Conservation (phyloP, 345 rosid genomes). For the Pugionium dolabratum region DNA sequence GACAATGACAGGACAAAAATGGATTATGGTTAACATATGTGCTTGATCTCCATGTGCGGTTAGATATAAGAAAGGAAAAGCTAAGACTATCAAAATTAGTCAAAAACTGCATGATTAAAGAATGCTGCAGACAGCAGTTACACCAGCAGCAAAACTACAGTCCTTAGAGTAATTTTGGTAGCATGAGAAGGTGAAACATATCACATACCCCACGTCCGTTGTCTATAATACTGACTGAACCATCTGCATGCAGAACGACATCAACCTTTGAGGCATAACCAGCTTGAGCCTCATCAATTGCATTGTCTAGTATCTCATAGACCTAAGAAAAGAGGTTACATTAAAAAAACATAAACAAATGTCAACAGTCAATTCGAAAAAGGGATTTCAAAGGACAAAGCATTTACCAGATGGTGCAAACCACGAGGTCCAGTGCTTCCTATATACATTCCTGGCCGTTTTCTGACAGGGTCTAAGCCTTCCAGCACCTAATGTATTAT, state of each 20-base stretch:
- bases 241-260: conserved; percentile 66
- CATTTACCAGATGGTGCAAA: conserved; percentile 89
- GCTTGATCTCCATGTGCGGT: not conserved
- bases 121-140: conserved; percentile 6
- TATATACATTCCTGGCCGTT: conserved; percentile 98
- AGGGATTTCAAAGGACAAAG: conserved; percentile 4
- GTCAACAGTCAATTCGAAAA: not conserved
- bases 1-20: conserved; percentile 2
- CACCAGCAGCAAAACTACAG: not conserved
- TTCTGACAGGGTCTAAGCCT: conserved; percentile 96
- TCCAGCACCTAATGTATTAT: conserved; percentile 69
- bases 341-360: conserved; percentile 9
- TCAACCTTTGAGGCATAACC: conserved; percentile 82
- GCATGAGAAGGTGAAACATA: conserved; percentile 19
- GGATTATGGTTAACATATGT: not conserved
- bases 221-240: conserved; percentile 85
- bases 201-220: conserved; percentile 96
- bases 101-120: not conserved
- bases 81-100: conserved; percentile 3
- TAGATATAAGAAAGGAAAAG: conserved; percentile 7
- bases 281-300: conserved; percentile 98
- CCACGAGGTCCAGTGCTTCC: conserved; percentile 99
- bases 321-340: conserved; percentile 53
- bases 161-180: not conserved
- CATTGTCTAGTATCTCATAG: conserved; percentile 96